Evolutionary conservation across 768 basidiomycete genomes (phyloP).

Genomic region (Clathrus columnatus): DNA sequence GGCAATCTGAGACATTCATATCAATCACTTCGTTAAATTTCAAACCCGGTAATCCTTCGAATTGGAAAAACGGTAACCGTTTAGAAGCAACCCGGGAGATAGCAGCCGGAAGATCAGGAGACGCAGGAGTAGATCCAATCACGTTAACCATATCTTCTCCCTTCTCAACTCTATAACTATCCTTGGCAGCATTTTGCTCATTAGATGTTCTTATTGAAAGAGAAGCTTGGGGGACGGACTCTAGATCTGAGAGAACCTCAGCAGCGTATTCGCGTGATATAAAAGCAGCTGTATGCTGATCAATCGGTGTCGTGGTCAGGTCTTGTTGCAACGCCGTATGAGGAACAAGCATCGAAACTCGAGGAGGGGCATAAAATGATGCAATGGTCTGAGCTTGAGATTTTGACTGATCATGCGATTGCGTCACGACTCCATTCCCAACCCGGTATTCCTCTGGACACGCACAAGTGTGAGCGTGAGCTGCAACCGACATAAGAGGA

Average conservation of each 20-base stretch:
- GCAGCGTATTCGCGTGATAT: slow-evolving; percentile 6
- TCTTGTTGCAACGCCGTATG: neutral
- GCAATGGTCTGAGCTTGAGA: neutral
- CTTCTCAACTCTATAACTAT: too few species aligned
- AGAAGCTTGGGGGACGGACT: neutral
- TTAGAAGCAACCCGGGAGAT: slow-evolving; percentile 13
- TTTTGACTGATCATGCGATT: neutral
- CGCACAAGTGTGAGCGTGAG: neutral
- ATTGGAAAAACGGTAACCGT: slow-evolving; percentile 6
- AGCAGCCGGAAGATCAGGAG: neutral
- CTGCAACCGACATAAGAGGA: neutral
- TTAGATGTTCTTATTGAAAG: neutral
- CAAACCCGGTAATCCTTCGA: neutral
- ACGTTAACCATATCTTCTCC: too few species aligned
- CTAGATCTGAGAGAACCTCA: neutral
- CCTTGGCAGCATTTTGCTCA: neutral
- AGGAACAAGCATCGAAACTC: neutral
- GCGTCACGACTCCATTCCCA: neutral
- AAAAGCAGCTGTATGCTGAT: neutral
- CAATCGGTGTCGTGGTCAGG: neutral
- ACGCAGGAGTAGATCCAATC: neutral
- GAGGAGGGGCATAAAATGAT: neutral
- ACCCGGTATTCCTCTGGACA: neutral
- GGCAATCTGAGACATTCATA: too few species aligned
- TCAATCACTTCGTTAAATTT: too few species aligned